Conservation (phyloP, 306 rosid species). For the Quercus dentata region DNA sequence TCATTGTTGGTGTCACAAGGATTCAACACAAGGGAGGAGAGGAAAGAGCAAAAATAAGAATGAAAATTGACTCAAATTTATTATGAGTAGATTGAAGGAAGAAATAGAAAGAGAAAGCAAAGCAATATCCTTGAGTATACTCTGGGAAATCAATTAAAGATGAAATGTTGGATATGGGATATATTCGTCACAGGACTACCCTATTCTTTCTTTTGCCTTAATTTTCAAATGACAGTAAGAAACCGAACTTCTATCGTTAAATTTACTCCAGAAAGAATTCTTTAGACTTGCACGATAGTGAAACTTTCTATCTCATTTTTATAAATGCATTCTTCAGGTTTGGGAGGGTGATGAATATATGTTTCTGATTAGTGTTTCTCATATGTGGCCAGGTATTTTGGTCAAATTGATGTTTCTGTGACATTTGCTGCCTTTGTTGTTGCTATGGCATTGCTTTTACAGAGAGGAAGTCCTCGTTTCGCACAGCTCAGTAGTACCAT, state of each 20-base stretch:
- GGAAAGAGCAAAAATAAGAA: not conserved
- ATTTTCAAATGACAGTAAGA: not conserved
- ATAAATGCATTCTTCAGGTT: not conserved
- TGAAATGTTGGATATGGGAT: not conserved
- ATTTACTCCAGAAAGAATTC: not conserved
- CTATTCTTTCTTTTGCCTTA: not conserved
- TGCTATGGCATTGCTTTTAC: slow-evolving; percentile 75
- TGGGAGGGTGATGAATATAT: slow-evolving; percentile 9
- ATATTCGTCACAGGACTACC: not conserved
- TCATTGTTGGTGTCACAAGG: not conserved
- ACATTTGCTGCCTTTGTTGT: slow-evolving; percentile 88
- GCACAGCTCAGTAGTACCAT: slow-evolving; percentile 92
- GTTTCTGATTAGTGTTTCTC: slow-evolving; percentile 37
- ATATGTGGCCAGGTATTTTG: slow-evolving; percentile 61
- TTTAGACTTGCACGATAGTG: not conserved
- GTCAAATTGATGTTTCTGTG: slow-evolving; percentile 90
- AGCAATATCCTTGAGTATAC: too few species aligned
- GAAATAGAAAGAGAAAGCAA: too few species aligned
- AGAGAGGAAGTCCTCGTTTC: slow-evolving; percentile 91
- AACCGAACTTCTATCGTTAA: too few species aligned
- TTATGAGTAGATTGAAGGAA: too few species aligned
- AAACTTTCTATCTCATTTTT: not conserved
- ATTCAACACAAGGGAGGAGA: not conserved
- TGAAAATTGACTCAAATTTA: too few species aligned
- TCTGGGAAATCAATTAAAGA: too few species aligned